phyloP scores from a whole-genome alignment of 2,329 filamentous ascomycete species.

The Gaeumannomyces sp. region DNA sequence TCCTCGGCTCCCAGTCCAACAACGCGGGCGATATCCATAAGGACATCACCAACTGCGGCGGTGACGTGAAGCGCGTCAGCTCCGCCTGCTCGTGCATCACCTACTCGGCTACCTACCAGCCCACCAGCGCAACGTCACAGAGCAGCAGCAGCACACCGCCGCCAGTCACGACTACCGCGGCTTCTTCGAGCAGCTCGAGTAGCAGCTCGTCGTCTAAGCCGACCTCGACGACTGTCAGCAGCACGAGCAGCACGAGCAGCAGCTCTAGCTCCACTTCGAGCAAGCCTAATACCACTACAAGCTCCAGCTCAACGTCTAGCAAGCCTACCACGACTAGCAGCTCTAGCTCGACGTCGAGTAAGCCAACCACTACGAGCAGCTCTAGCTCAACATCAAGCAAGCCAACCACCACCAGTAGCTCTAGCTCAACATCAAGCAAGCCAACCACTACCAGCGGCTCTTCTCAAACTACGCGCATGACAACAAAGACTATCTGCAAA shows the following conservation, averaged over 20 bases:
- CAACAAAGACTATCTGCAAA: slow-evolving; percentile 5
- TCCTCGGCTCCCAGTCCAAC: slow-evolving; percentile 7
- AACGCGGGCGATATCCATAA: slow-evolving; percentile 3
- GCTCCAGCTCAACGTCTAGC: not conserved
- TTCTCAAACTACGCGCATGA: not conserved
- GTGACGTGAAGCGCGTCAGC: slow-evolving; percentile 17
- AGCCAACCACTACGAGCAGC: not conserved
- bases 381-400: not conserved
- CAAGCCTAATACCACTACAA: not conserved
- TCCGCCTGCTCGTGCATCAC: slow-evolving; percentile 25
- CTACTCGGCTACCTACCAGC: slow-evolving; percentile 12
- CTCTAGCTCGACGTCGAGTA: not conserved
- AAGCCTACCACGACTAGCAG: not conserved
- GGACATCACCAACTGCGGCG: slow-evolving; percentile 17
- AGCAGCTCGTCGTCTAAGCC: not conserved
- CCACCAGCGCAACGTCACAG: not conserved
- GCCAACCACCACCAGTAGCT: not conserved
- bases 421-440: not conserved
- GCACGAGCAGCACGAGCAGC: slow-evolving; percentile 2
- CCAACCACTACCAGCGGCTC: not conserved
- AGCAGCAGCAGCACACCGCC: not conserved
- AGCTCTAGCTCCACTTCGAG: not conserved
- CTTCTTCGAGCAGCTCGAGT: not conserved
- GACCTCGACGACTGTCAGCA: not conserved
- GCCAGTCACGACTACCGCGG: not conserved